A percentile compares a stretch with the other conserved stretches of the same genome.
These are phyloP conservation scores for Aspergillus ruber DNA, from an alignment of 2,329 filamentous ascomycete genomes.

Conservation along the genomic window DNA sequence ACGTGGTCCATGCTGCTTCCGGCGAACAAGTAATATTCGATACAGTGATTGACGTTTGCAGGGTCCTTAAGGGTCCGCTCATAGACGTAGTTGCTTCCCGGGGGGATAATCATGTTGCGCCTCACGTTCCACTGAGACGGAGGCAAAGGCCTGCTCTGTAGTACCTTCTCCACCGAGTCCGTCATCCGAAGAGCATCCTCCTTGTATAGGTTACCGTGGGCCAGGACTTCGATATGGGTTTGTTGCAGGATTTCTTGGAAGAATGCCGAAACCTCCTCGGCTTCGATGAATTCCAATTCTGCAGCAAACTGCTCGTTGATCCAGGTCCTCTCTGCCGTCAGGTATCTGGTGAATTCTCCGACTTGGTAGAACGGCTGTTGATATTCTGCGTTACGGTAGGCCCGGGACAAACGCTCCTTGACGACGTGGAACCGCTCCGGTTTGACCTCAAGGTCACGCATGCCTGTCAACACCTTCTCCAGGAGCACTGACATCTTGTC, in stretches of 20 bases:
- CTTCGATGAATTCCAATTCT: constrained; percentile 68
- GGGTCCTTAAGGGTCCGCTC: constrained; percentile 74
- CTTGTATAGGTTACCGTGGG: constrained; percentile 89
- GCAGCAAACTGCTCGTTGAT: constrained; percentile 72
- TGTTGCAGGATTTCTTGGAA: constrained; percentile 75
- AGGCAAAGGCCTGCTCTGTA: constrained; percentile 69
- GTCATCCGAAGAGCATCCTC: constrained; percentile 84
- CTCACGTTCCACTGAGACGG: constrained; percentile 71
- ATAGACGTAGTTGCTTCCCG: constrained; percentile 77
- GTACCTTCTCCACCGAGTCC: constrained; percentile 68
- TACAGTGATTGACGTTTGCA: constrained; percentile 81
- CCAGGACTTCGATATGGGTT: constrained; percentile 78
- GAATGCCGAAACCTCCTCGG: constrained; percentile 68
- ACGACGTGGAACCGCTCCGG: constrained; percentile 87
- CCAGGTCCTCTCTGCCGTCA: constrained; percentile 70
- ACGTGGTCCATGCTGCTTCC: constrained; percentile 63
- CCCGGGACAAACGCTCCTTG: constrained; percentile 73
- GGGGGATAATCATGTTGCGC: constrained; percentile 69
- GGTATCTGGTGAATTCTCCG: constrained; percentile 71
- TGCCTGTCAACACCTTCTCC: constrained; percentile 77
- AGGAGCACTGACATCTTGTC: constrained; percentile 89
- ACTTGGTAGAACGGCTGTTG: constrained; percentile 87
- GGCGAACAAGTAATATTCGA: constrained; percentile 69
- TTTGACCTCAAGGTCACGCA: constrained; percentile 76
- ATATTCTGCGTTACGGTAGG: constrained; percentile 79